Percentiles rank a stretch among this genome's conserved stretches.
Evolutionary conservation across 768 basidiomycete genomes (phyloP).

Genomic region (Lentinula sp.): DNA sequence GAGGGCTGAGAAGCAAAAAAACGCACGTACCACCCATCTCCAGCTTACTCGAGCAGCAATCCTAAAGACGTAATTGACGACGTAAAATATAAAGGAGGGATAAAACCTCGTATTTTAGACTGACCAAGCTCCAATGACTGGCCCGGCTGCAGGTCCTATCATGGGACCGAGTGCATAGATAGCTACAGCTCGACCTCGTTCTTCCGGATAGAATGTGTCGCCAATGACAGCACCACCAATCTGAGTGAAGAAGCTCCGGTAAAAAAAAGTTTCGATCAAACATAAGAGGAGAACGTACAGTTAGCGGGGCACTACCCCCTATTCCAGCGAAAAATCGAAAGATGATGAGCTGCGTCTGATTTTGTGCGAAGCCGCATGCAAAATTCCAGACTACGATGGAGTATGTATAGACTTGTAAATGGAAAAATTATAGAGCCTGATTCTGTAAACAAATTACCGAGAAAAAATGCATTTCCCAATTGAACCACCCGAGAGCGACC

Average conservation of each 20-base stretch:
- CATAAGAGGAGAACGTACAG: constrained; percentile 17
- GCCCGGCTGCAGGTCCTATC: constrained; percentile 61
- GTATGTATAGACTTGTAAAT: neutral
- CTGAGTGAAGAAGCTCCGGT: constrained; percentile 15
- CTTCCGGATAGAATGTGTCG: constrained; percentile 56
- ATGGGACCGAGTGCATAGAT: constrained; percentile 62
- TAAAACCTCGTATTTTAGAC: constrained; percentile 4
- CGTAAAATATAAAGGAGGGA: neutral
- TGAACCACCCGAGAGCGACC: constrained; percentile 62
- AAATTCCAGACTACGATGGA: constrained; percentile 36
- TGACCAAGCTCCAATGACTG: constrained; percentile 56
- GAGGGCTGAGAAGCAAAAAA: neutral
- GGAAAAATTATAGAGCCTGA: neutral
- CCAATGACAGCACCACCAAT: constrained; percentile 61
- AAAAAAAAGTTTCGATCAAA: neutral
- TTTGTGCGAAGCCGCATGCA: constrained; percentile 41
- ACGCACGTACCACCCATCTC: constrained; percentile 59
- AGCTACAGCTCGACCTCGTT: constrained; percentile 59
- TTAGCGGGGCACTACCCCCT: constrained; percentile 48
- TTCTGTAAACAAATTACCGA: constrained; percentile 32
- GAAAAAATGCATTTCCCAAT: constrained; percentile 57
- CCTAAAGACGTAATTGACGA: constrained; percentile 16
- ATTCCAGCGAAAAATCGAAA: constrained; percentile 51
- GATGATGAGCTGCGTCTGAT: constrained; percentile 35
- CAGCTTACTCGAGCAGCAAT: constrained; percentile 59